Percentiles rank a stretch among this genome's conserved stretches.
phyloP scores from a whole-genome alignment of 495 filamentous ascomycete genomes.

The Podospora anserina region DNA sequence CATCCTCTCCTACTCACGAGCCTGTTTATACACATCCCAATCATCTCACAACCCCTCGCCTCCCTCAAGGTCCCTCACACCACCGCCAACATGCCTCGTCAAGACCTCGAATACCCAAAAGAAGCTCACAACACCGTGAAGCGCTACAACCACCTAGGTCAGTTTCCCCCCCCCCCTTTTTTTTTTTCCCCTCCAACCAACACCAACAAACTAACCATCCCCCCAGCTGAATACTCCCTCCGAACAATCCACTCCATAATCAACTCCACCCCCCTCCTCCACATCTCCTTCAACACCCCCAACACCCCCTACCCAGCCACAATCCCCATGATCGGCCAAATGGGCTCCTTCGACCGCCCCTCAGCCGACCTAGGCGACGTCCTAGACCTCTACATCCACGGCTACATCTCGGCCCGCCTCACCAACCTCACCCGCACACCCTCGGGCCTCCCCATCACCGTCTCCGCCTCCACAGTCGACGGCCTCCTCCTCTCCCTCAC shows the following conservation, averaged over 20 bases:
- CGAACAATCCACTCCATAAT: constrained; percentile 76
- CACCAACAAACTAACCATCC: constrained; percentile 4
- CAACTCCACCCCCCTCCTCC: constrained; percentile 70
- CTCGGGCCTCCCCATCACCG: constrained; percentile 58
- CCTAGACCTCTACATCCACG: constrained; percentile 82
- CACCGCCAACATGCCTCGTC: constrained; percentile 42
- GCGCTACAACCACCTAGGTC: constrained; percentile 43
- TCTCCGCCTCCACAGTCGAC: constrained; percentile 64
- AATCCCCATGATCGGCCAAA: constrained; percentile 85
- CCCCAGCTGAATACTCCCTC: constrained; percentile 69
- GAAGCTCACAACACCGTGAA: constrained; percentile 67
- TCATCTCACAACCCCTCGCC: not conserved
- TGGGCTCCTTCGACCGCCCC: constrained; percentile 66
- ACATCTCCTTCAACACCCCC: constrained; percentile 73
- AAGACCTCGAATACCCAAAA: constrained; percentile 64
- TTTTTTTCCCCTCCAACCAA: not conserved
- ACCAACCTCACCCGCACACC: constrained; percentile 61
- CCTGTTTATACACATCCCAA: not conserved
- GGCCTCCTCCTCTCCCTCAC: constrained; percentile 74
- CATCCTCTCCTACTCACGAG: not conserved
- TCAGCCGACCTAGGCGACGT: constrained; percentile 61
- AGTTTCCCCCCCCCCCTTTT: not conserved
- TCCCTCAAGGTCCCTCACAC: not conserved
- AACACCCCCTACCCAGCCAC: constrained; percentile 68
- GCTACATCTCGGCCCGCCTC: constrained; percentile 77